Percentiles rank a stretch among this genome's conserved stretches.
These are phyloP conservation scores for Tilletia horrida DNA, from an alignment of 1,284 basidiomycete species.

Conservation along the genomic window DNA sequence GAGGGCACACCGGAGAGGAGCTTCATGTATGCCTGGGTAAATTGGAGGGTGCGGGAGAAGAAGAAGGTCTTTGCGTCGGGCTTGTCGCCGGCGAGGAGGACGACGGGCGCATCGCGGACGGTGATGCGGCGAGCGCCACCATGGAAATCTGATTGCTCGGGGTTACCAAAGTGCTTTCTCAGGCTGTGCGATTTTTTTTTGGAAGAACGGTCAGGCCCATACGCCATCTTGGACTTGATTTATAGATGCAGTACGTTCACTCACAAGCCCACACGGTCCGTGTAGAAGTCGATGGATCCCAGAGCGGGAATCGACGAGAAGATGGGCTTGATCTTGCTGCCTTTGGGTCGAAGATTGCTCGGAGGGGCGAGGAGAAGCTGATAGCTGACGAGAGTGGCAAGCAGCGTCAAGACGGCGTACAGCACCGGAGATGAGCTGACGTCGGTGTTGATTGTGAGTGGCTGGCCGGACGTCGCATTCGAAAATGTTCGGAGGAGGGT, in stretches of 20 bases:
- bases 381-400: slow-evolving; percentile 22
- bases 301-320: slow-evolving; percentile 26
- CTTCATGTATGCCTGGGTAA: slow-evolving; percentile 31
- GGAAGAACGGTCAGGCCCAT: no score
- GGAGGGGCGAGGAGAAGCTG: slow-evolving; percentile 29
- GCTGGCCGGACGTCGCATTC: neutral
- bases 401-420: slow-evolving; percentile 23
- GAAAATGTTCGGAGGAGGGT: slow-evolving; percentile 3
- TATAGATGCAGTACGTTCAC: no score
- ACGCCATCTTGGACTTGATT: no score
- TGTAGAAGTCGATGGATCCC: slow-evolving; percentile 30
- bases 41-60: slow-evolving; percentile 32
- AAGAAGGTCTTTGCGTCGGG: slow-evolving; percentile 36
- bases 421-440: slow-evolving; percentile 31
- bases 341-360: slow-evolving; percentile 21
- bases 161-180: slow-evolving; percentile 31
- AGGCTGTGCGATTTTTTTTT: no score
- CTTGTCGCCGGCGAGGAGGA: slow-evolving; percentile 31
- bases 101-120: slow-evolving; percentile 25
- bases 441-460: neutral
- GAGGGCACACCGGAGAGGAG: slow-evolving; percentile 22
- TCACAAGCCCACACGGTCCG: slow-evolving; percentile 28
- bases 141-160: slow-evolving; percentile 27
- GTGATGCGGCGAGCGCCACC: slow-evolving; percentile 29
- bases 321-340: slow-evolving; percentile 25